Evolutionary conservation across 1,139 yeast genomes (phyloP).

Genomic region (Lodderomyces elongisporus): DNA sequence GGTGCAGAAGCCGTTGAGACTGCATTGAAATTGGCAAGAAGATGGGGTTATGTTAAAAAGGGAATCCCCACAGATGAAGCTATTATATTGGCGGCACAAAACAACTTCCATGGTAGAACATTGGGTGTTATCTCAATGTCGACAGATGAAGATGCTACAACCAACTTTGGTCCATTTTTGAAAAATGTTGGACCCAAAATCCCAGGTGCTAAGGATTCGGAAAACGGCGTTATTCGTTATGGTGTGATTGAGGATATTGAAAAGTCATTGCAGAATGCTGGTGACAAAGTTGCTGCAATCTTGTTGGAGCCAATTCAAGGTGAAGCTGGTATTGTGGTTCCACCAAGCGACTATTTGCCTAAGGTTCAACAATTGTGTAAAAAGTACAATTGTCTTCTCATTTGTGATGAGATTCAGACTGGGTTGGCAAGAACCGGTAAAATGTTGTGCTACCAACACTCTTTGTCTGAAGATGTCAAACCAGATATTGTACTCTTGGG

Average conservation of each 20-base stretch:
- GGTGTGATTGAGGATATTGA: conserved; percentile 85
- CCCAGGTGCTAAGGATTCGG: conserved; percentile 49
- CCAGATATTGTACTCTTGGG: conserved; percentile 90
- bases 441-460: conserved; percentile 87
- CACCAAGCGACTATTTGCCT: conserved; percentile 75
- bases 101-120: conserved; percentile 95
- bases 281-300: conserved; percentile 88
- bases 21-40: conserved; percentile 87
- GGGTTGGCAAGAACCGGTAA: conserved; percentile 98
- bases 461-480: conserved; percentile 61
- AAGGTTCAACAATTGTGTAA: conserved; percentile 72
- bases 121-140: conserved; percentile 94
- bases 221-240: conserved; percentile 57
- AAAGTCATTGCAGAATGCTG: conserved; percentile 75
- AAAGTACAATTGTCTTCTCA: conserved; percentile 77
- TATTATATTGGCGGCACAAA: conserved; percentile 76
- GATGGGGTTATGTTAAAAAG: conserved; percentile 93
- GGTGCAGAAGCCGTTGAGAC: conserved; percentile 99
- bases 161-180: conserved; percentile 86
- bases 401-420: conserved; percentile 96
- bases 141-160: conserved; percentile 90
- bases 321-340: conserved; percentile 97
- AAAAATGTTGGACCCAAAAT: conserved; percentile 76
- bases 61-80: conserved; percentile 82
- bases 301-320: conserved; percentile 96